Evolutionary conservation across 2,329 filamentous ascomycete genomes (phyloP), one percentile per base, ranked within the genome.

Genomic region (Drechslera avenae): DNA sequence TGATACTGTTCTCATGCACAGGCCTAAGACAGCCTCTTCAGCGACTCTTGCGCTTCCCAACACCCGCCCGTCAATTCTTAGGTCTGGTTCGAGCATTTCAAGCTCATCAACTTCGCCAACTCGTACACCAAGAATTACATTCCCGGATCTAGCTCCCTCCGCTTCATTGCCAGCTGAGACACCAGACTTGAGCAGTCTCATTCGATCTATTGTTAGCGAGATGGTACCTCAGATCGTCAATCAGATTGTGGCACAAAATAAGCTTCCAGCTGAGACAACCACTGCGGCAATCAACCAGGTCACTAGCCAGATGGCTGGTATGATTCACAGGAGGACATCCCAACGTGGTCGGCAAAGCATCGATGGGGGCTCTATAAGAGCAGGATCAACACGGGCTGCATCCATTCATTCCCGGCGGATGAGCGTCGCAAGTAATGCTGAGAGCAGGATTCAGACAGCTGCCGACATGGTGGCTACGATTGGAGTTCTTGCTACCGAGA

Each of bases 151-250:
- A 10, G 17, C 44, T 5, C 44, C 48, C 18, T 14, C 47, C 12
- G 18, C 39, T 14, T 30, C 54, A 10, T 13, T 43, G 18, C 16
- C 49, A 19, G 7, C 48, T 7, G 60, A 50, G 12, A 51, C 50
- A 10, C 61, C 63, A 3, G 68, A 71, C 46, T 68, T 62, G 67
- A 59, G 51, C 21, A 60, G 41, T 33, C 61, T 71, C 28, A 67
- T 71, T 19, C 59, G 66, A 3, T 65, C 63, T 2, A 71, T 71
- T 36, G 66, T 71, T 4, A 64, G 60, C 39, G 68, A 71, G 32
- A 64, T 70, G 59, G 67, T 71, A 4, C 67, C 67, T 17, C 63
- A 71, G 28, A 68, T 71, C 30, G 64, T 71, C 2, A 64, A 66
- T 17, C 67, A 69, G 35, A 59, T 71, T 2, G 50, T 71, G 7